Conservation (phyloP, 2,329 filamentous ascomycete genomes). For the Aspergillus intermedius region DNA sequence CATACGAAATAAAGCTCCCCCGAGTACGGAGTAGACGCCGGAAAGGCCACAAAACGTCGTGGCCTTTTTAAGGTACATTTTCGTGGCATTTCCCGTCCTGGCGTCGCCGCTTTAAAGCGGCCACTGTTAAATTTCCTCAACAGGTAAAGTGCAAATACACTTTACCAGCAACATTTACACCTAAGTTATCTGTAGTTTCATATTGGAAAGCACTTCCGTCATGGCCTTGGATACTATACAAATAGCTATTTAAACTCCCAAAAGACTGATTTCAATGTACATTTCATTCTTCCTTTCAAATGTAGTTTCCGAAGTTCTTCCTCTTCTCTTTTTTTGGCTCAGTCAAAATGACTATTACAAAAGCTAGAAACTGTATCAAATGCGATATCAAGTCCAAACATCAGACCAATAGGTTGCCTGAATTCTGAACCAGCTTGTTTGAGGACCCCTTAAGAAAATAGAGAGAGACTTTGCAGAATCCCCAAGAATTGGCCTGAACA, state of each 20-base stretch:
- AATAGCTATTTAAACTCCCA: not conserved
- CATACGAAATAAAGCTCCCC: too few species aligned
- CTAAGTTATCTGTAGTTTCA: too few species aligned
- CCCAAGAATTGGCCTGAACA: too few species aligned
- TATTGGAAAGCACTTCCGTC: not conserved
- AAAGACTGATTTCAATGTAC: not conserved
- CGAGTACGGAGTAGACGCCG: too few species aligned
- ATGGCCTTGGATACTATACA: not conserved
- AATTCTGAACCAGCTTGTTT: not conserved
- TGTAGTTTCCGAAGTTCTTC: not conserved
- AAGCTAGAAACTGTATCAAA: not conserved
- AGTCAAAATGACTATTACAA: not conserved
- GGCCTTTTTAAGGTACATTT: too few species aligned
- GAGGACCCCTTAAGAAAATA: too few species aligned
- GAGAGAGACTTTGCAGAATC: too few species aligned
- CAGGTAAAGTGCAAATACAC: too few species aligned
- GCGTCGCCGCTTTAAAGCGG: too few species aligned
- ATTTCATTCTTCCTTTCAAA: not conserved
- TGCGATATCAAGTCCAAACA: not conserved
- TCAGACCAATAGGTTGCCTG: not conserved
- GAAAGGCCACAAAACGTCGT: too few species aligned
- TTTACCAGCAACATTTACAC: not conserved
- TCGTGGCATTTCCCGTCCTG: too few species aligned
- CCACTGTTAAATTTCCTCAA: too few species aligned
- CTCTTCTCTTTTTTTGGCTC: not conserved